Base-by-base conservation (phyloP, 2,329 filamentous ascomycete genomes). In the Geoglossum cookeanum region DNA sequence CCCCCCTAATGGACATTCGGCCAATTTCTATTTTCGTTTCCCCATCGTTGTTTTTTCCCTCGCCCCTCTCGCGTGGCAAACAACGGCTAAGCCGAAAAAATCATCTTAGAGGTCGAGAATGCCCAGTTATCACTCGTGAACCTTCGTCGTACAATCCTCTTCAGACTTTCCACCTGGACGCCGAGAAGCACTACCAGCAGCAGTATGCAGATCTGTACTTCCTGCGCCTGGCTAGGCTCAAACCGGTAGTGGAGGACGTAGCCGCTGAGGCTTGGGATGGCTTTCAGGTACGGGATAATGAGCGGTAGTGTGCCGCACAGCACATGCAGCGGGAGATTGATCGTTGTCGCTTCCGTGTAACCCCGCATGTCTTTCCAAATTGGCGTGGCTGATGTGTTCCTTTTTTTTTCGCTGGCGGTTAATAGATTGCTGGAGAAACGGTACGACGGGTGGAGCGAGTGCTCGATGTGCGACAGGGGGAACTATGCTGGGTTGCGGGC, bases 161-260 rank as follows among this genome's bases (percentile, higher is more conserved):
- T 32, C 72, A 81, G 57, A 85, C 83, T 6, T 97, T 89, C 69
- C 73, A 74, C 54, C 79, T 97, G 8, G 78, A 85, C 29, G 69
- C 74, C 47, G 71, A 75, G 39, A 75, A 76, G 60, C 84, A 89
- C 57, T 98, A 97, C 69, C 77, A 90, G 68, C 92, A 97, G 69
- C 92, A 98, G 71, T 98, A 87, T 78, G 87, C 85, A 61, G 92
- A 98, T 70, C 91, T 97, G 80, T 98, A 98, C 76, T 98, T 96
- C 68, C 69, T 96, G 63, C 85, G 92, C 11, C 78, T 98, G 29
- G 81, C 87, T 42, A 85, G 86, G 70, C 80, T 98, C 68, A 96
- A 91, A 71, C 86, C 89, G 8, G 78, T 80, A 0, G 85, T 94
- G 0, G 87, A 94, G 64, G 71, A 78, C 60, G 77, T 86, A 55